These are phyloP conservation scores for Phlyctochytrium arcticum DNA, from an alignment of 192 early-diverging fungal species.

Conservation along the genomic window DNA sequence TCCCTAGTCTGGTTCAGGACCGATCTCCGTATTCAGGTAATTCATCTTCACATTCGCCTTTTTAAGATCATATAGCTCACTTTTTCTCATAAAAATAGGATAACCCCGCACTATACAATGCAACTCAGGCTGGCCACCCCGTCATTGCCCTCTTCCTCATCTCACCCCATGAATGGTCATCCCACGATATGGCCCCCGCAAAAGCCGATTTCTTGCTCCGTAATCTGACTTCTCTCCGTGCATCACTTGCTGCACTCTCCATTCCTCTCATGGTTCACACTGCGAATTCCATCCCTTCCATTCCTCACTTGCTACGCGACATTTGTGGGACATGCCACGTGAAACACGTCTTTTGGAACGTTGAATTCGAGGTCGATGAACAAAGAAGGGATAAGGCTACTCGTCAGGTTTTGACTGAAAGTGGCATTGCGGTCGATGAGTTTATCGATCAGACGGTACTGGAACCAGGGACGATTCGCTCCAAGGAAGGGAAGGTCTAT, in stretches of 20 bases:
- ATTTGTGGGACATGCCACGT: constrained; percentile 26
- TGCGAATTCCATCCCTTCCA: constrained; percentile 14
- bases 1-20: too few relatives aligned
- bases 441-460: constrained; percentile 60
- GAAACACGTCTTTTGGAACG: constrained; percentile 47
- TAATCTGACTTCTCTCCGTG: constrained; percentile 37
- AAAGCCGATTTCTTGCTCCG: constrained; percentile 52
- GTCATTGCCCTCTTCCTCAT: constrained; percentile 52
- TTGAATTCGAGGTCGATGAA: constrained; percentile 57
- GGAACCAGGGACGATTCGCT: constrained; percentile 41
- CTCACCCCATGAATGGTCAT: constrained; percentile 46
- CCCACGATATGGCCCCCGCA: constrained; percentile 49
- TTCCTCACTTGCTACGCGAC: constrained; percentile 35
- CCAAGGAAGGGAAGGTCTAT: constrained; percentile 43
- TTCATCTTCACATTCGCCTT: too few relatives aligned
- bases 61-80: too few relatives aligned
- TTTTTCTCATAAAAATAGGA: too few relatives aligned
- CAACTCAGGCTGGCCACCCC: neutral
- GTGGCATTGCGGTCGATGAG: constrained; percentile 12
- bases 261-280: constrained; percentile 47
- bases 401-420: constrained; percentile 6
- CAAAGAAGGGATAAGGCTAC: neutral
- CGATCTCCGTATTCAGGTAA: too few relatives aligned
- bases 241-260: constrained; percentile 24
- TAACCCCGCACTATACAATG: too few relatives aligned